Evolutionary conservation across 1,284 basidiomycete species (phyloP), one percentile per base, ranked within the genome.

Genomic region (Ganoderma lingzhi): DNA sequence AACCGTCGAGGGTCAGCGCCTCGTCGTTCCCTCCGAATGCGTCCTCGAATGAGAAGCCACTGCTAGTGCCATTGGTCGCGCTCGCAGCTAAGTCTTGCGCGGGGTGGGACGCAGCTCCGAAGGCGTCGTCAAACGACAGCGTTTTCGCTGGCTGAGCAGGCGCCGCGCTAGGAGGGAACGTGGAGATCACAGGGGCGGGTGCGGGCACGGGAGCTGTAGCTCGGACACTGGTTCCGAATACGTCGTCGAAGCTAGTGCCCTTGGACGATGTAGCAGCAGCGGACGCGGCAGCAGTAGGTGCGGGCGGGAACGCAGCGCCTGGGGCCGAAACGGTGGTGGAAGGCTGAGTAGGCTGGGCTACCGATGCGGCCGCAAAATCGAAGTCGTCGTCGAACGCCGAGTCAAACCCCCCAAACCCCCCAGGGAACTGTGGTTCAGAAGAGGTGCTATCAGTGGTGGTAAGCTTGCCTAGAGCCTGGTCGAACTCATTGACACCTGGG

Each of bases 381-480:
- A 96, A 96, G 72, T 93, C 92, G 75, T 96, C 94, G 44, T 96
- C 95, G 75, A 96, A 96, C n/a, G 84, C 86, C 66, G 87, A 83
- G 68, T 91, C 92, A 70, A 94, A 92, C 15, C 64, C 66, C 42
- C 64, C 66, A 35, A 65, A 65, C n/a, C 35, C 44, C 51, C 44
- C 69, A 12, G 87, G 83, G 73, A 91, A 88, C 19, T 82, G 80
- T 3, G 87, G 83, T 48, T 76, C 71, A 17, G 82, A 76, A 3
- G 84, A 80, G 9, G 82, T 77, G 44, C 74, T 75, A 71, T 76
- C 69, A 45, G 83, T 79, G 10, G 76, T 73, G 2, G 88, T 82
- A 9, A 88, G 81, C 71, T 86, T 88, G 35, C 88, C 86, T 77
- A 93, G 85, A 1, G 90, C 89, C 75, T 93, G 88, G 75, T 95